Evolutionary conservation across 2,329 filamentous ascomycete species (phyloP).

Genomic region (Cordyceps farinosa): DNA sequence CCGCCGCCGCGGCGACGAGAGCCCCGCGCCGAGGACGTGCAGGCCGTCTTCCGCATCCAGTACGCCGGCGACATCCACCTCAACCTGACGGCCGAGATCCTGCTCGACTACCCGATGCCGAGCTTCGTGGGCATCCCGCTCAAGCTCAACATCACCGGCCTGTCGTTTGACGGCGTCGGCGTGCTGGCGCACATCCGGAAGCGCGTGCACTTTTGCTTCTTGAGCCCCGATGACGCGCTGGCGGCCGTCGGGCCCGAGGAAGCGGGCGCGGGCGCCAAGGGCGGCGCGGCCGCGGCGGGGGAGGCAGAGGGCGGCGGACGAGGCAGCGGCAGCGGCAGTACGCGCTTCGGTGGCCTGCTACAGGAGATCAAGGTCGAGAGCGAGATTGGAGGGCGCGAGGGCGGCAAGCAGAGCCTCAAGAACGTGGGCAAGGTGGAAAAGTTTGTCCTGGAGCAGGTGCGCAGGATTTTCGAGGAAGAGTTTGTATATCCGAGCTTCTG

Average conservation of each 20-base stretch:
- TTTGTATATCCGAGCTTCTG: constrained; percentile 98
- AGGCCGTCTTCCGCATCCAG: constrained; percentile 85
- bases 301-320: constrained; percentile 26
- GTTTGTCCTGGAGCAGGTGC: constrained; percentile 94
- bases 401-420: constrained; percentile 90
- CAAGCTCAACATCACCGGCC: constrained; percentile 88
- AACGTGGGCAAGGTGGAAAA: constrained; percentile 98
- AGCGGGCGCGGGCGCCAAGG: constrained; percentile 18
- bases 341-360: constrained; percentile 66
- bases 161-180: constrained; percentile 93
- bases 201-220: constrained; percentile 87
- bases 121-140: constrained; percentile 95
- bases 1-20: constrained; percentile 59
- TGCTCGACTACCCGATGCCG: constrained; percentile 97
- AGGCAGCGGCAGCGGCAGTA: constrained; percentile 19
- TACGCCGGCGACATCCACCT: constrained; percentile 87
- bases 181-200: constrained; percentile 88
- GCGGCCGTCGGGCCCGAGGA: constrained; percentile 58
- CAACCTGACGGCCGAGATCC: constrained; percentile 87
- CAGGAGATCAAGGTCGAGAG: constrained; percentile 96
- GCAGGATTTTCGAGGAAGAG: constrained; percentile 96
- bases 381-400: constrained; percentile 90
- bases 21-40: constrained; percentile 78
- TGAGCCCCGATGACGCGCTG: constrained; percentile 86
- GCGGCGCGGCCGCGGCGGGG: constrained; percentile 14